Evolutionary conservation across 371 early-diverging fungal species (phyloP), one percentile per base, ranked within the genome.

Genomic region (Funneliformis caledonium): DNA sequence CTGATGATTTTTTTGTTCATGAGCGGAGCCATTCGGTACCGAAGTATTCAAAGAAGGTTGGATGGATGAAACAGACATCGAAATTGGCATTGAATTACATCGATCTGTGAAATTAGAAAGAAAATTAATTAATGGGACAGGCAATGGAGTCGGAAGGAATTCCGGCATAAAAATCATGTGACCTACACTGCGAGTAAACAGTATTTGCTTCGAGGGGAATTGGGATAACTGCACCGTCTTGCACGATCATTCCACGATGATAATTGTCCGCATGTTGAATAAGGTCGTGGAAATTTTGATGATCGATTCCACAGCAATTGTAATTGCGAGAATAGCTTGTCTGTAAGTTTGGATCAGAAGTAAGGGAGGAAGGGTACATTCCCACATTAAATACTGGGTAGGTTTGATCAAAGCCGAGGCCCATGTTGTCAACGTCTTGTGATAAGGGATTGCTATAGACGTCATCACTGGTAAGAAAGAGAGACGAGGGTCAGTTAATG

Each of bases 261-360:
- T 2, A 1, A 9, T 2, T 70, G 4, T 70, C 70, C 8, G 45
- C 12, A 11, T 70, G 70, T 22, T 70, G 70, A 43, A 47, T 5
- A 70, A 70, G 47, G 43, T 70, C 70, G 47, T 47, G 47, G 0
- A 70, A 70, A 22, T 70, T 70, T 16, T 11, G 19, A 16, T 45
- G 70, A 70, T 70, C 47, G 7, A 16, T 45, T 22, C 43, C 43
- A 70, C 70, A 70, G 47, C 70, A 70, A 22, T 22, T 70, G n/a
- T 70, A 43, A 47, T 70, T n/a, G 16, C 45, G 70, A 43, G 43
- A n/a, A 65, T 65, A 37, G 4, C 37, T 65, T 33, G 33, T 11
- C 2, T 37, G 31, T 37, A 65, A 11, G 11, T 14, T 26, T 33
- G 45, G 19, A 45, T 37, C 22, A 70, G 70, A 70, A 16, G 22